Conservation (phyloP, 78 protist genomes). For the Planoprotostelium fungivorum region DNA sequence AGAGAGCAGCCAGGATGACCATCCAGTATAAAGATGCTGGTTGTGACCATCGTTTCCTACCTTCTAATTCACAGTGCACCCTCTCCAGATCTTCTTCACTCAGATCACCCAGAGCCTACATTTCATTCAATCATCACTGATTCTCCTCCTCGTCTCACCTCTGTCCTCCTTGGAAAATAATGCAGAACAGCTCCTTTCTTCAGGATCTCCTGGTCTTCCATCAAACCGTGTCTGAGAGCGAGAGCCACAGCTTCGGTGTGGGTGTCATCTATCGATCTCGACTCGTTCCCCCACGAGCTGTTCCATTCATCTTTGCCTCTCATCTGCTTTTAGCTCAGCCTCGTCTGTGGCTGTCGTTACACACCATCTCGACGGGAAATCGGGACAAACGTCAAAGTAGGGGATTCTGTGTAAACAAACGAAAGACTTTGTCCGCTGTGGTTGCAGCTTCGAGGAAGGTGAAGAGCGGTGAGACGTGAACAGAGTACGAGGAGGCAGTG, state of each 20-base stretch:
- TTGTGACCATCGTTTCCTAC: background rate
- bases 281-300: background rate
- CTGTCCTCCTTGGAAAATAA: background rate
- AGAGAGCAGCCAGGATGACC: background rate
- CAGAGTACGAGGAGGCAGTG: too few species aligned
- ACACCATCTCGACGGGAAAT: background rate
- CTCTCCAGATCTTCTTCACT: background rate
- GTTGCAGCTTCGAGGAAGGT: too few species aligned
- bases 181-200: background rate
- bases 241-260: background rate
- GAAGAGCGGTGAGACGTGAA: too few species aligned
- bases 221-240: background rate
- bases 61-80: background rate
- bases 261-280: background rate
- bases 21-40: background rate
- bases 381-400: background rate
- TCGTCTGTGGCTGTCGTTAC: background rate
- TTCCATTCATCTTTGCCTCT: background rate
- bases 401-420: too few species aligned
- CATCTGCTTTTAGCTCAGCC: background rate
- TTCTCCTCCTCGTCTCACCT: background rate
- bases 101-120: background rate
- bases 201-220: background rate
- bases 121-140: background rate
- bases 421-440: too few species aligned